Evolutionary conservation across 2,329 filamentous ascomycete genomes (phyloP), one percentile per base, ranked within the genome.

Genomic region (Aspergillus nomiae): DNA sequence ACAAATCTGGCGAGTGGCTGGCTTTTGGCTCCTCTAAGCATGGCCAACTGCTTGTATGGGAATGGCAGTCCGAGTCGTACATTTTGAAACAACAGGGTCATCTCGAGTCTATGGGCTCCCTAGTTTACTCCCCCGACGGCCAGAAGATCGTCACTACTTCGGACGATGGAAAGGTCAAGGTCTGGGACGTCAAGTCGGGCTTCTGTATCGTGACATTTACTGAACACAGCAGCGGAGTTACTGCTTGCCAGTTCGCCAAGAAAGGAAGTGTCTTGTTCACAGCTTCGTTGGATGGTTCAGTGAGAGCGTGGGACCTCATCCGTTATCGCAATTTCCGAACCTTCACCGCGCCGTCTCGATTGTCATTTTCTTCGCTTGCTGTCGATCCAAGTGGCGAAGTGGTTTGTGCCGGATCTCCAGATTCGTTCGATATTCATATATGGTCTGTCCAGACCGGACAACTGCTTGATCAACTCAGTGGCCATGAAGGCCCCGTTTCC

Each of bases 1-100:
- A 98, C 81, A 91, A 92, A 76, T 92, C 90, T 36, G 95, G 95
- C 58, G 94, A 98, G 80, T 99, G 95, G 95, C 82, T 99, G 26
- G 96, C 96, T 0, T 97, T 99, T 76, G 95, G 94, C 16, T 95
- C 96, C 0, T 96, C 95, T 2, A 96, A 96, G 72, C 85, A 97
- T 6, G 96, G 96, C 0, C 95, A 99, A 75, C 84, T 99, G n/a
- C 82, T 99, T 4, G 95, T 99, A 4, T 99, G 95, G 95, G 95
- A 99, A 77, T 99, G 96, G 94, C 94, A 98, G 76, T 99, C 95
- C 0, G 96, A 99, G 78, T 98, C 94, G 7, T 99, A 99, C 77
- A 96, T 99, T 63, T 83, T 99, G 55, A 99, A 99, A 80, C 95
- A 99, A 74, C 95, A 98, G 78, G 95, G 94, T 0, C 95, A 99